Percentiles rank a stretch among this genome's conserved stretches.
Conservation (phyloP, 331 rosid species). For the Rhamnella rubrinervis region DNA sequence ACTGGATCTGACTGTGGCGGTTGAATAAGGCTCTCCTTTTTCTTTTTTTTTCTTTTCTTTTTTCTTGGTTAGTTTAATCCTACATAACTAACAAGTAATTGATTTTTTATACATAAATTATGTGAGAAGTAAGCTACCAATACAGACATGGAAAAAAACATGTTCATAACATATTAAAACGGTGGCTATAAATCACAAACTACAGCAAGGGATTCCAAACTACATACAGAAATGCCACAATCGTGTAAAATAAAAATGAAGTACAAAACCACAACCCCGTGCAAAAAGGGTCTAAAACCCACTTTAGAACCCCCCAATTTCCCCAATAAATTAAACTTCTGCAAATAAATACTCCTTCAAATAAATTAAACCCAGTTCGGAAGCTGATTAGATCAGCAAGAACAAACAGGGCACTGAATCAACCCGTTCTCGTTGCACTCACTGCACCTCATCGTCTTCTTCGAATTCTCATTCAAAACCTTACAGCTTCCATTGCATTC, state of each 20-base stretch:
- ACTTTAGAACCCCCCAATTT: conserved; percentile 55
- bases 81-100: too few relatives aligned
- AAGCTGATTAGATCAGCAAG: conserved; percentile 12
- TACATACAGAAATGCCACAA: background rate
- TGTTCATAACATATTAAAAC: background rate
- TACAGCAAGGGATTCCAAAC: background rate
- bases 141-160: too few relatives aligned
- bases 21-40: too few relatives aligned
- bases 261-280: background rate
- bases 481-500: conserved; percentile 88
- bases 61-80: too few relatives aligned
- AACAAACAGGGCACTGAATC: conserved; percentile 71
- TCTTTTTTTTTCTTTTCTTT: too few relatives aligned
- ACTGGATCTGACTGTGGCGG: too few relatives aligned
- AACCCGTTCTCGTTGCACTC: conserved; percentile 90
- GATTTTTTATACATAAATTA: too few relatives aligned
- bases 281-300: conserved; percentile 59
- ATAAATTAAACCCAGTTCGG: background rate
- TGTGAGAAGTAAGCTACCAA: too few relatives aligned
- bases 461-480: conserved; percentile 53
- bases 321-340: background rate
- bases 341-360: conserved; percentile 2
- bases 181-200: background rate
- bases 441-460: conserved; percentile 65
- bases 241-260: background rate